phyloP scores from a whole-genome alignment of 164 flowering plant genomes.

The Buxus sempervirens region DNA sequence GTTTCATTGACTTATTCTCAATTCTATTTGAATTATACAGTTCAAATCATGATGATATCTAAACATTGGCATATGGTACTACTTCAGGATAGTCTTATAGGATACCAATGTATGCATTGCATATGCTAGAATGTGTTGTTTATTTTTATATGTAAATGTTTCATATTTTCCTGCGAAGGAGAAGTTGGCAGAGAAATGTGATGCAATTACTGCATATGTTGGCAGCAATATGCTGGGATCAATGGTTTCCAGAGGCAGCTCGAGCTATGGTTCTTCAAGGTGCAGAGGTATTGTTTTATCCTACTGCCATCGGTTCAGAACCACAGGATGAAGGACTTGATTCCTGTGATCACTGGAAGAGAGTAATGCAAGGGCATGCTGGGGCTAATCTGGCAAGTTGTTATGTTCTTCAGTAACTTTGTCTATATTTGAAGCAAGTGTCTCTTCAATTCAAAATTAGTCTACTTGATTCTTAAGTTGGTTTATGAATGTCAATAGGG shows the following conservation, averaged over 20 bases:
- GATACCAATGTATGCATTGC: too few species aligned
- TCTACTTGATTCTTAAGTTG: constrained; percentile 6
- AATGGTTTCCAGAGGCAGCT: constrained; percentile 99
- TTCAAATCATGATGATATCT: too few species aligned
- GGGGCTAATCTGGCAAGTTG: constrained; percentile 86
- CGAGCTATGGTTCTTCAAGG: constrained; percentile 99
- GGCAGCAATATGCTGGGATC: constrained; percentile 98
- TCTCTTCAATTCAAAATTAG: background rate
- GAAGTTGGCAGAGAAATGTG: background rate
- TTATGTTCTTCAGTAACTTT: background rate
- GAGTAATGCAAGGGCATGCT: constrained; percentile 99
- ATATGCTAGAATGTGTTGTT: too few species aligned
- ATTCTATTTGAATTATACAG: too few species aligned
- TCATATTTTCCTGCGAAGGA: background rate
- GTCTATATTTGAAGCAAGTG: too few species aligned
- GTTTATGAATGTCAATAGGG: background rate
- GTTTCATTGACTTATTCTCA: too few species aligned
- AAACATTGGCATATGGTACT: too few species aligned
- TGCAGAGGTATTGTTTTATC: constrained; percentile 91
- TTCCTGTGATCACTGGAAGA: constrained; percentile 93
- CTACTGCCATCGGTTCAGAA: constrained; percentile 98
- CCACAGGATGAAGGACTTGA: constrained; percentile 94
- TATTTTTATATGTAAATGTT: background rate
- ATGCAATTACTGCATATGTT: constrained; percentile 9
- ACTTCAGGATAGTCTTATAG: too few species aligned